Evolutionary conservation across 192 early-diverging fungal genomes (phyloP).

Genomic region (Diversispora eburnea): DNA sequence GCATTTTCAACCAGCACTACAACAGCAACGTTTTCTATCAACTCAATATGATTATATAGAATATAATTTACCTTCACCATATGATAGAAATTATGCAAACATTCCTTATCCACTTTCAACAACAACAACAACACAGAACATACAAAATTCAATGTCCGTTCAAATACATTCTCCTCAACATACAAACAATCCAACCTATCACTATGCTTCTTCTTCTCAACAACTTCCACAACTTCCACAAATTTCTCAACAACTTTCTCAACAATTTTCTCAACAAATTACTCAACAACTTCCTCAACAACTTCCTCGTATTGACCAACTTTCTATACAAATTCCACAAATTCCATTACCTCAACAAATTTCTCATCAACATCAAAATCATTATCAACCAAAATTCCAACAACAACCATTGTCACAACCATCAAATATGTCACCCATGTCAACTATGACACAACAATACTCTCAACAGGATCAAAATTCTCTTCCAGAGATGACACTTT

Average conservation of each 20-base stretch:
- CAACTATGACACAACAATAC: too few relatives aligned
- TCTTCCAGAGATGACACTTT: too few relatives aligned
- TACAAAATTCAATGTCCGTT: too few relatives aligned
- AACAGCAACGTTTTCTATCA: slow-evolving; percentile 12
- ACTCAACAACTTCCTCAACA: neutral
- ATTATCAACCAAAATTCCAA: too few relatives aligned
- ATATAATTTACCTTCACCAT: neutral
- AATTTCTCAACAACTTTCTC: neutral
- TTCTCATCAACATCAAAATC: slow-evolving; percentile 22
- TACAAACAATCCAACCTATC: too few relatives aligned
- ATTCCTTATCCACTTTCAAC: slow-evolving; percentile 6
- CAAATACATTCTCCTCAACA: too few relatives aligned
- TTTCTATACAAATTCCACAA: slow-evolving; percentile 10
- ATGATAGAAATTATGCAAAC: slow-evolving; percentile 21
- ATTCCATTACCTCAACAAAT: slow-evolving; percentile 16
- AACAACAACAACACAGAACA: neutral
- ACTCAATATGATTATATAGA: slow-evolving; percentile 4
- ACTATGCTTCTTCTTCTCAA: too few relatives aligned
- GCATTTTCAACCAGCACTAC: neutral
- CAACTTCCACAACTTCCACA: neutral
- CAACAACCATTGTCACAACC: too few relatives aligned
- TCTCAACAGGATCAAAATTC: too few relatives aligned
- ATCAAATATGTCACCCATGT: too few relatives aligned
- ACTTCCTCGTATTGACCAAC: slow-evolving; percentile 17
- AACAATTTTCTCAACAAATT: neutral